Evolutionary conservation across 2,329 filamentous ascomycete genomes (phyloP).

Genomic region (Talaromyces pinophilus): DNA sequence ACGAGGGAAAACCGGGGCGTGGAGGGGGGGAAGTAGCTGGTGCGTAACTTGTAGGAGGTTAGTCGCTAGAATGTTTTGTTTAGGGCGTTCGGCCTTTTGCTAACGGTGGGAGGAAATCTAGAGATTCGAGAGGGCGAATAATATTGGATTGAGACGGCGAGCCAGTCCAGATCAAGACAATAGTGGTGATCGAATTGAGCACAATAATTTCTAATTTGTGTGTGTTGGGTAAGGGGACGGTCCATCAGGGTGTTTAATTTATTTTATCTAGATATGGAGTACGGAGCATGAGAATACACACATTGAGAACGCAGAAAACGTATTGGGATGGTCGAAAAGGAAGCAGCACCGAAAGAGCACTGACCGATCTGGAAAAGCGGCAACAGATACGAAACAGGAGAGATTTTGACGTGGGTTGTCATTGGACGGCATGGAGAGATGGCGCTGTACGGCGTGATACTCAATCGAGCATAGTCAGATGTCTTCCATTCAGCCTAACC

Average conservation of each 20-base stretch:
- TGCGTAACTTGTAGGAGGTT: not conserved
- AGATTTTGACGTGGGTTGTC: not conserved
- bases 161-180: slow-evolving; percentile 16
- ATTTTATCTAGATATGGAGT: not conserved
- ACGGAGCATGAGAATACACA: not conserved
- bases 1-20: slow-evolving; percentile 1
- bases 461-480: not conserved
- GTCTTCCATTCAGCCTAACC: not conserved
- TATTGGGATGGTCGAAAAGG: not conserved
- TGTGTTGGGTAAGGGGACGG: not conserved
- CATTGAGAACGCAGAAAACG: not conserved
- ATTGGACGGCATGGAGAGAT: slow-evolving; percentile 10
- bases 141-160: not conserved
- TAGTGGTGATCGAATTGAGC: not conserved
- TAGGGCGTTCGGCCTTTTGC: slow-evolving; percentile 32
- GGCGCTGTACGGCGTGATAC: slow-evolving; percentile 1
- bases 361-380: slow-evolving; percentile 6
- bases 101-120: not conserved
- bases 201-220: not conserved
- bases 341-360: not conserved
- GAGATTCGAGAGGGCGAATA: not conserved
- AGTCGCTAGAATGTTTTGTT: slow-evolving; percentile 35
- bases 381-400: slow-evolving; percentile 16
- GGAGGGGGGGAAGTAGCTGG: slow-evolving; percentile 23
- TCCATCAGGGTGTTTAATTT: slow-evolving; percentile 2